Conservation (phyloP, 2,329 filamentous ascomycete genomes). For the Akanthomyces muscarius region DNA sequence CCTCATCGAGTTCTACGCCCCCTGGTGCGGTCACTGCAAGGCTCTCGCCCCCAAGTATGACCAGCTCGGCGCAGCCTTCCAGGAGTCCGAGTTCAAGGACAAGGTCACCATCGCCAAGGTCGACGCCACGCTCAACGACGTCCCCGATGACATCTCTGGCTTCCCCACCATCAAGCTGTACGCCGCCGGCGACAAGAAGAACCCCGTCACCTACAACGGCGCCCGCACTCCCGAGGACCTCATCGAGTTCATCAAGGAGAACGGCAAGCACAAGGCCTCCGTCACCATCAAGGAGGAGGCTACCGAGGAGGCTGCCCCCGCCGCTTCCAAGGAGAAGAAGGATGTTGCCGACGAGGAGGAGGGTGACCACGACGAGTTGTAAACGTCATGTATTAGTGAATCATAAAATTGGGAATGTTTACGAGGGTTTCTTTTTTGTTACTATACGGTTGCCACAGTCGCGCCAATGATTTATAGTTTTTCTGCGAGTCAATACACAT, state of each 20-base stretch:
- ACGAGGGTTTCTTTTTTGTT: conserved; percentile 28
- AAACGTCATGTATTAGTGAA: conserved; percentile 39
- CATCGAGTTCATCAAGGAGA: conserved; percentile 87
- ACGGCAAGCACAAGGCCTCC: conserved; percentile 82
- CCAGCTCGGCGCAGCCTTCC: conserved; percentile 75
- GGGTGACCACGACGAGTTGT: conserved; percentile 68
- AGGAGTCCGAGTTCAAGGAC: conserved; percentile 72
- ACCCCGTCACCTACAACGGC: conserved; percentile 82
- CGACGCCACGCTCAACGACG: conserved; percentile 92
- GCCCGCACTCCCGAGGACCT: conserved; percentile 88
- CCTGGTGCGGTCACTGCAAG: conserved; percentile 99
- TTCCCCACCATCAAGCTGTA: conserved; percentile 99
- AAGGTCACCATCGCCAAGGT: conserved; percentile 95
- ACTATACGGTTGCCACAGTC: conserved; percentile 6
- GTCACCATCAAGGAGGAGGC: conserved; percentile 54
- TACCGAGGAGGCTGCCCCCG: conserved; percentile 51
- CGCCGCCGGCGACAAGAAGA: conserved; percentile 82
- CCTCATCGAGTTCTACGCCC: conserved; percentile 95
- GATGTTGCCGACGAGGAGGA: conserved; percentile 40
- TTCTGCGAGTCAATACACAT: conserved; percentile 12
- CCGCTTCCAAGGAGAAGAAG: conserved; percentile 51
- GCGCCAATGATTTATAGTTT: conserved; percentile 13
- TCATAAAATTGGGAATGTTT: conserved; percentile 15
- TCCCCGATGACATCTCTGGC: conserved; percentile 92
- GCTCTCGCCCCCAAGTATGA: conserved; percentile 95